These are phyloP conservation scores for Tarenaya hassleriana DNA, from an alignment of 345 rosid genomes.

Conservation along the genomic window DNA sequence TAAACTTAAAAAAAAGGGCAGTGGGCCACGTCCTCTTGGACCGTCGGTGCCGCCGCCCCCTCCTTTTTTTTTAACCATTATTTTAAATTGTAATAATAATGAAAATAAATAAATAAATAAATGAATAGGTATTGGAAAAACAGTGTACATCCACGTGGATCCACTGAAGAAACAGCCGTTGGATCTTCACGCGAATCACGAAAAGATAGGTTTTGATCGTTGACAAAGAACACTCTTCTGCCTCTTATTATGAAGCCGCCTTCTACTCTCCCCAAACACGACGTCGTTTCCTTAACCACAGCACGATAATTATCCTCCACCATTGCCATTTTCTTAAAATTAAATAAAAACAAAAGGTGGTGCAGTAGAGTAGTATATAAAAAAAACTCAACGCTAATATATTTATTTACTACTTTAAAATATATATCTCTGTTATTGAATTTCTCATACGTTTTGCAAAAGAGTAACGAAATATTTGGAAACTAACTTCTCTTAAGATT, in stretches of 20 bases:
- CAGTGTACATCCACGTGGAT: constrained; percentile 17
- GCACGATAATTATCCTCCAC: not conserved
- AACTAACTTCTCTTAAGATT: no score
- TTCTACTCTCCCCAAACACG: constrained; percentile 3
- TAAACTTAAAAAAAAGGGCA: no score
- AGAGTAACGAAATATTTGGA: no score
- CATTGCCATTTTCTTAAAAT: not conserved
- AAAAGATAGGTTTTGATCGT: constrained; percentile 25
- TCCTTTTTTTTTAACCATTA: not conserved
- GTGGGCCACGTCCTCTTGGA: constrained; percentile 27
- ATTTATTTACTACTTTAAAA: no score
- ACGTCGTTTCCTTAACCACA: constrained; percentile 11
- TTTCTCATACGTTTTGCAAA: no score
- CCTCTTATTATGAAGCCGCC: constrained; percentile 36
- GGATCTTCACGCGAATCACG: constrained; percentile 38
- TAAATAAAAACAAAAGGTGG: no score
- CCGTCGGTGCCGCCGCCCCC: constrained; percentile 54
- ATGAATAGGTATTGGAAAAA: constrained; percentile 6
- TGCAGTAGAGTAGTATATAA: no score
- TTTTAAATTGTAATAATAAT: no score
- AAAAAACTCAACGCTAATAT: no score
- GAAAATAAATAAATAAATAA: not conserved
- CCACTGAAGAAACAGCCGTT: constrained; percentile 16
- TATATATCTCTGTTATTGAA: no score
- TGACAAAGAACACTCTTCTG: constrained; percentile 25